phyloP scores from a whole-genome alignment of 2,329 filamentous ascomycete genomes.

The Penicillium nordicum region DNA sequence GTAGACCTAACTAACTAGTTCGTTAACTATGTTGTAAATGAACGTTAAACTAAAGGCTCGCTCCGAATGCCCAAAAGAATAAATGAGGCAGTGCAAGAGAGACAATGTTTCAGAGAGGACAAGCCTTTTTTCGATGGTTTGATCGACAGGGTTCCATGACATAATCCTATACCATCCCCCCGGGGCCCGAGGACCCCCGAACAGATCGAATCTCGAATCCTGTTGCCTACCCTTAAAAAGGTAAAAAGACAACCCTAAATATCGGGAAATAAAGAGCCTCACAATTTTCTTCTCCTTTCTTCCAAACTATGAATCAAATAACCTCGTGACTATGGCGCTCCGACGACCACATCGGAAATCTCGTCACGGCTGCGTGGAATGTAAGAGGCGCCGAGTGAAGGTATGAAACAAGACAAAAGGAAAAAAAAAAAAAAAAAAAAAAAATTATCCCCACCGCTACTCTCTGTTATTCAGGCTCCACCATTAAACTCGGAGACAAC shows the following conservation, averaged over 20 bases:
- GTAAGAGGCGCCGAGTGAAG: slow-evolving; percentile 37
- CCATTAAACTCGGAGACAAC: slow-evolving; percentile 40
- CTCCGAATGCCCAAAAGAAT: neutral
- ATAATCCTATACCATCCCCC: slow-evolving; percentile 5
- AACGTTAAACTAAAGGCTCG: neutral
- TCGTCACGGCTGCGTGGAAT: slow-evolving; percentile 34
- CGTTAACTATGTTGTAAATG: too few species aligned
- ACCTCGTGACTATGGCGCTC: slow-evolving; percentile 29
- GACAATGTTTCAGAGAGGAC: slow-evolving; percentile 23
- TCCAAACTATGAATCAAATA: slow-evolving; percentile 5
- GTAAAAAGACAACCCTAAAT: neutral
- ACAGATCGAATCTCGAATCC: slow-evolving; percentile 19
- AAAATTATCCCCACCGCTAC: slow-evolving; percentile 2
- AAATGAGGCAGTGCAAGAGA: slow-evolving; percentile 18
- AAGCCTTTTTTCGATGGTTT: slow-evolving; percentile 19
- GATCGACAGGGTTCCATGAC: slow-evolving; percentile 26
- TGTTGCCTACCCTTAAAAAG: slow-evolving; percentile 21
- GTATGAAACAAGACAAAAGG: slow-evolving; percentile 12
- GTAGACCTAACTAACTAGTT: too few species aligned
- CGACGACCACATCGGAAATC: slow-evolving; percentile 38
- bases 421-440: neutral
- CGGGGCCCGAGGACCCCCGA: neutral
- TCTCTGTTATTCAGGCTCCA: slow-evolving; percentile 4
- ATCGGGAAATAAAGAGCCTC: neutral
- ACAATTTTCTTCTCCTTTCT: neutral